These are phyloP conservation scores for Rhexocercosporidium sp. DNA, from an alignment of 2,329 filamentous ascomycete species.

Conservation along the genomic window DNA sequence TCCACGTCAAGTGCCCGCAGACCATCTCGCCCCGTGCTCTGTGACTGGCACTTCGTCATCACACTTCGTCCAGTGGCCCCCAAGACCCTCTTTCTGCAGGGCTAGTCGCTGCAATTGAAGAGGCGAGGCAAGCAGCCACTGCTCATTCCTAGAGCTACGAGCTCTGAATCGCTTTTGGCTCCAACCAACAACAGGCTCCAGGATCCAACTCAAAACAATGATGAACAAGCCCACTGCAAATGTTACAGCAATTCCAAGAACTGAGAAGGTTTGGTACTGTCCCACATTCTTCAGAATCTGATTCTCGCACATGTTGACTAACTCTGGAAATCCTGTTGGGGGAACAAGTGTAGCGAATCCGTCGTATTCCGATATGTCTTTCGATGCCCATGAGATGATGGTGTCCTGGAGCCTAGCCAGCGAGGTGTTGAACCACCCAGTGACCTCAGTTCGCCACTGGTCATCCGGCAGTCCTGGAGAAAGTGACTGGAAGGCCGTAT, in stretches of 20 bases:
- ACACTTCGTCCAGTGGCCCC: neutral
- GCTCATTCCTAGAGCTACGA: neutral
- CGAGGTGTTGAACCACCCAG: neutral
- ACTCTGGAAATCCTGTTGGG: neutral
- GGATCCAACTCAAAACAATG: neutral
- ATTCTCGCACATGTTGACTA: neutral
- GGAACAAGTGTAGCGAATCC: neutral
- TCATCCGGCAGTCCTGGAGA: neutral
- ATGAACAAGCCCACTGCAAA: neutral
- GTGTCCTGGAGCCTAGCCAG: neutral
- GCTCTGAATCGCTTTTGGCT: neutral
- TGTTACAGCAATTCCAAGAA: neutral
- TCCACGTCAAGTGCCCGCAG: neutral
- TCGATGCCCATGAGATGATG: neutral
- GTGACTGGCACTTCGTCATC: neutral
- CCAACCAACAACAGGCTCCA: neutral
- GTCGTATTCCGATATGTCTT: neutral
- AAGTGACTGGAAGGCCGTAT: neutral
- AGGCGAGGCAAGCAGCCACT: neutral
- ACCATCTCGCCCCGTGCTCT: neutral
- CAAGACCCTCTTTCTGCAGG: neutral
- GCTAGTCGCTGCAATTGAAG: neutral
- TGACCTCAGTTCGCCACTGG: neutral
- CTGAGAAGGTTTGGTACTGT: neutral
- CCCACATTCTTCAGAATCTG: neutral